Percentiles rank a stretch among this genome's conserved stretches.
Conservation (phyloP, 192 early-diverging fungal species). For the Coemansia sp. region DNA sequence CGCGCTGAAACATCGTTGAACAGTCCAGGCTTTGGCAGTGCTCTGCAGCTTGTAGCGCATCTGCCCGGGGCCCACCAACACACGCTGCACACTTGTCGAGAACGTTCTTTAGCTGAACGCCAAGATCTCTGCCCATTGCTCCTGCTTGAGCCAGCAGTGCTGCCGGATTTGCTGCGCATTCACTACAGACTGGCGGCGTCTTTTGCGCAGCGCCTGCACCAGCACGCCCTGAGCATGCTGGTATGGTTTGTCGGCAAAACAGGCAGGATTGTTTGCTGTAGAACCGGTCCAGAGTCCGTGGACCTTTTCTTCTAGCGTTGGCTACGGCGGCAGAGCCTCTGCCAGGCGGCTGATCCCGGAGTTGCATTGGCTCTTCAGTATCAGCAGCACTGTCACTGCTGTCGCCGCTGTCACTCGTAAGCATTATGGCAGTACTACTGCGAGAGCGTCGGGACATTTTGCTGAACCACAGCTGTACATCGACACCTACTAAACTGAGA, state of each 20-base stretch:
- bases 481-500: conserved; percentile 75
- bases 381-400: background rate
- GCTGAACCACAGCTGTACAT: conserved; percentile 40
- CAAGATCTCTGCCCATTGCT: conserved; percentile 5
- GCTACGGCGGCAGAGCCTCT: background rate
- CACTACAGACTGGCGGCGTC: conserved; percentile 12
- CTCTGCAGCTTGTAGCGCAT: conserved; percentile 31
- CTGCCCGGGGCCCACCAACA: conserved; percentile 29
- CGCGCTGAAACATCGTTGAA: conserved; percentile 29
- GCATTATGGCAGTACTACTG: conserved; percentile 10
- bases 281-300: conserved; percentile 40
- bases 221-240: conserved; percentile 4
- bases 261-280: conserved; percentile 35
- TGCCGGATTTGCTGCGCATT: conserved; percentile 18
- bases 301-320: background rate
- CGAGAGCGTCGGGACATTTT: conserved; percentile 32
- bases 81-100: conserved; percentile 26
- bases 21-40: conserved; percentile 37
- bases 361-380: background rate
- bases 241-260: conserved; percentile 25
- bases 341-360: background rate
- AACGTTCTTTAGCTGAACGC: conserved; percentile 3
- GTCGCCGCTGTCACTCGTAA: conserved; percentile 9
- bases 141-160: conserved; percentile 12
- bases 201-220: background rate